Base-by-base conservation (phyloP, 1,284 basidiomycete genomes). In the Spongiforma sp. region DNA sequence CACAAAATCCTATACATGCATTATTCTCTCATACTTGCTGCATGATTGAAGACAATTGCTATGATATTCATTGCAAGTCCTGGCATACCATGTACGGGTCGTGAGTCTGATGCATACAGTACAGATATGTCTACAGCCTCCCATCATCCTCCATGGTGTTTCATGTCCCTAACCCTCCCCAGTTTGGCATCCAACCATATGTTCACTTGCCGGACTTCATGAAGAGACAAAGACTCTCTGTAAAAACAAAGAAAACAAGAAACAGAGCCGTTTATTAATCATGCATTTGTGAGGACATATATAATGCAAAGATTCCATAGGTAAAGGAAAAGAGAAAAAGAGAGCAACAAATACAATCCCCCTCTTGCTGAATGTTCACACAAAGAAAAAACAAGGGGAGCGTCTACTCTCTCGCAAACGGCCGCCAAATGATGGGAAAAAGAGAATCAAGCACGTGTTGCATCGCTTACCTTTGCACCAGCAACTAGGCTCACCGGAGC, bases 401-500 rank as follows among this genome's bases (percentile, higher is more conserved):
- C 57, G 53, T 26, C 50, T 19, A 57, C 24, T 52, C 60, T 54
- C 36, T 43, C 37, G 48, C 36, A 21, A 55, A 62, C 53, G 33
- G 43, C 21, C 26, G 34, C 61, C 55, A 53, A 46, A 62, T 24
- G 46, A 62, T 52, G 33, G 11, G 60, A 57, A 50, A 34, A 8
- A 63, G 53, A 53, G 24, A 41, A 62, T 76, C 62, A 78, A 63
- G 28, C 32, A 15, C 41, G 41, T 34, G 53, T 56, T 52, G 56
- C 57, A 57, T 33, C 60, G 61, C 75, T 68, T 71, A 76, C 75
- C 73, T 75, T 75, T n/a, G 73, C 75, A 55, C 74, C 78, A 43
- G 72, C 74, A 61, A 74, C 61, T 14, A 78, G 58, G 59, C 70
- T 73, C 63, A 71, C 77, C n/a, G 67, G 32, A 8, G 70, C 61